phyloP scores from a whole-genome alignment of 148 eudicot genomes.

The Heliosperma pusillum region DNA sequence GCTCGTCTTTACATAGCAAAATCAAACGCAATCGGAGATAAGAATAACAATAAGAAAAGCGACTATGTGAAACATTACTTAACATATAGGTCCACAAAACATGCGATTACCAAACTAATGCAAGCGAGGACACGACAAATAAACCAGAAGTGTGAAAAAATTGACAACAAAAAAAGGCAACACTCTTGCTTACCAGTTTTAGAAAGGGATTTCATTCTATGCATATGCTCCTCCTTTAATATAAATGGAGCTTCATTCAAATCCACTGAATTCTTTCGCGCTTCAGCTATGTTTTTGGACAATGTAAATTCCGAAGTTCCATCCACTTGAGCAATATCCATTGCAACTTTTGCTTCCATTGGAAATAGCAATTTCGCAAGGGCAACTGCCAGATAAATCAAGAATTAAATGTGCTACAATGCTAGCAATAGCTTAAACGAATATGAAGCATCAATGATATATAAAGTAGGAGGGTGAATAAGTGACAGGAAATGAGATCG shows the following conservation, averaged over 20 bases:
- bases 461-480: not conserved
- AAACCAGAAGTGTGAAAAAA: not conserved
- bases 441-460: no score
- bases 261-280: conserved; percentile 60
- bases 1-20: not conserved
- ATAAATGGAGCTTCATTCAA: conserved; percentile 81
- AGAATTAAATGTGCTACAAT: not conserved
- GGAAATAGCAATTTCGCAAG: conserved; percentile 80
- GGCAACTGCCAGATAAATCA: conserved; percentile 52
- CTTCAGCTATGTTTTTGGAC: conserved; percentile 43
- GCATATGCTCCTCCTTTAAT: conserved; percentile 67
- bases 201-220: conserved; percentile 73
- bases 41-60: not conserved
- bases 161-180: not conserved
- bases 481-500: not conserved
- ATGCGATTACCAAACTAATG: not conserved
- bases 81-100: not conserved
- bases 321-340: conserved; percentile 97
- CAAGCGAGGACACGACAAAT: not conserved
- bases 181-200: conserved; percentile 54
- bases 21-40: not conserved
- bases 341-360: conserved; percentile 86
- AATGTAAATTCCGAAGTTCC: conserved; percentile 68
- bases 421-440: no score
- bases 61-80: not conserved